A percentile compares a stretch with the other conserved stretches of the same genome.
Evolutionary conservation across 1,139 yeast species (phyloP).

Genomic region (Blastobotrys petasosporus): DNA sequence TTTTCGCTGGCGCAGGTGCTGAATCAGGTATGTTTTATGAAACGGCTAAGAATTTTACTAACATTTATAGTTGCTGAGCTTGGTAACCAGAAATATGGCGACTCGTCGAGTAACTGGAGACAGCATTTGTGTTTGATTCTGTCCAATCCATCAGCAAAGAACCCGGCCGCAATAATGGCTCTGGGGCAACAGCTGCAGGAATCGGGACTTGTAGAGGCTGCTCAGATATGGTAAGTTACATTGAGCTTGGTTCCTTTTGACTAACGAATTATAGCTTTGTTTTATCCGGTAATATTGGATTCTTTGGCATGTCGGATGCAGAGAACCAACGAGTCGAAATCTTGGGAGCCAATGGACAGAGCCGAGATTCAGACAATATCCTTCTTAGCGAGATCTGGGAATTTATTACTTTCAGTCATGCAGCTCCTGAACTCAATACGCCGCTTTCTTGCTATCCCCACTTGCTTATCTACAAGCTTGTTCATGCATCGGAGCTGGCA

Average conservation of each 20-base stretch:
- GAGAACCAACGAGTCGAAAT: constrained; percentile 22
- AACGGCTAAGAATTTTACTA: constrained; percentile 1
- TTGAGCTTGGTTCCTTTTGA: neutral
- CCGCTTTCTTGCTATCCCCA: constrained; percentile 43
- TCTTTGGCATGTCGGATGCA: constrained; percentile 20
- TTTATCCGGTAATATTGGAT: constrained; percentile 36
- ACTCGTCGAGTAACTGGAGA: constrained; percentile 31
- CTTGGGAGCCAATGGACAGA: constrained; percentile 25
- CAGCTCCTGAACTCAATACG: constrained; percentile 29
- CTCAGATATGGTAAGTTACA: constrained; percentile 28
- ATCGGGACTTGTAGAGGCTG: constrained; percentile 31
- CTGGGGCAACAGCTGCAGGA: constrained; percentile 31
- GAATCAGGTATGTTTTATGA: constrained; percentile 35
- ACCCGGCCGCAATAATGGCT: constrained; percentile 29
- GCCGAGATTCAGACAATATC: constrained; percentile 39
- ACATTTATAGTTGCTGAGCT: constrained; percentile 19
- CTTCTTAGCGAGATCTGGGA: constrained; percentile 72
- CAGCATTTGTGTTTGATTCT: constrained; percentile 30
- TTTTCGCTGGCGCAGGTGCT: constrained; percentile 57
- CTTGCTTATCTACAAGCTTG: constrained; percentile 49
- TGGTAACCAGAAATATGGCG: constrained; percentile 5
- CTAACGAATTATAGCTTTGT: constrained; percentile 34
- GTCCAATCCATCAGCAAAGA: constrained; percentile 30
- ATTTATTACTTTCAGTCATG: constrained; percentile 39
- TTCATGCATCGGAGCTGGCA: constrained; percentile 57